Evolutionary conservation across 352 stramenopile genomes (phyloP).

Genomic region (Phytophthora crassamura): DNA sequence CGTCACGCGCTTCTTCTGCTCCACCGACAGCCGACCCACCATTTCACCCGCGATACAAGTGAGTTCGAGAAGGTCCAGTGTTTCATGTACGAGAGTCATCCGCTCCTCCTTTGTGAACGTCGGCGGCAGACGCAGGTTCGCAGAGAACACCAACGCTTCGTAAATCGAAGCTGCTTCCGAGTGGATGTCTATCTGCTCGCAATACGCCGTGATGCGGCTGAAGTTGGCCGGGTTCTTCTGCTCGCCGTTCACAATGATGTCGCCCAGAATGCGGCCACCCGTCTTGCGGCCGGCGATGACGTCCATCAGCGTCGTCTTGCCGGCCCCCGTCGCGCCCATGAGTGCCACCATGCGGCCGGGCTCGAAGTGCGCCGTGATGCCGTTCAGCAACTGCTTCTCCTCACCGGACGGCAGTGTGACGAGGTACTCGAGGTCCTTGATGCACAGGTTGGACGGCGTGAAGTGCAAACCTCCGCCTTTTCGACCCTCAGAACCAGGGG

Average conservation of each 20-base stretch:
- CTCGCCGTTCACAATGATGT: constrained; percentile 92
- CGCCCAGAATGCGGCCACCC: constrained; percentile 68
- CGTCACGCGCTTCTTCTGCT: too few relatives aligned
- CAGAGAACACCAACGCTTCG: constrained; percentile 93
- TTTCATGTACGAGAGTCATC: constrained; percentile 63
- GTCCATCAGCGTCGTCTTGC: constrained; percentile 92
- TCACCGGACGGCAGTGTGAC: constrained; percentile 68
- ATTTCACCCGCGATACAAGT: constrained; percentile 50
- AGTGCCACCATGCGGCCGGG: constrained; percentile 71
- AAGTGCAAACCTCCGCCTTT: constrained; percentile 43
- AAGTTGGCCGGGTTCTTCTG: constrained; percentile 85
- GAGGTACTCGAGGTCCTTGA: constrained; percentile 62
- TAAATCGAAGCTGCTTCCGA: constrained; percentile 83
- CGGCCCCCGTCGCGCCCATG: constrained; percentile 82
- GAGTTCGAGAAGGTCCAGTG: constrained; percentile 67
- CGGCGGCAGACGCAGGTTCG: constrained; percentile 78
- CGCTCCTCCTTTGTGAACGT: constrained; percentile 55
- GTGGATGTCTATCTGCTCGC: constrained; percentile 91
- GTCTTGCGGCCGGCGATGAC: constrained; percentile 86
- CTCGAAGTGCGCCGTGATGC: constrained; percentile 61
- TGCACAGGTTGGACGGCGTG: constrained; percentile 51
- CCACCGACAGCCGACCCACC: constrained; percentile 66
- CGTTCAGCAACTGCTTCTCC: constrained; percentile 52
- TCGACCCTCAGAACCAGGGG: too few relatives aligned
- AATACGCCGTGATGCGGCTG: constrained; percentile 59